phyloP scores from a whole-genome alignment of 2,329 filamentous ascomycete species.

The Ophiostoma ulmi region DNA sequence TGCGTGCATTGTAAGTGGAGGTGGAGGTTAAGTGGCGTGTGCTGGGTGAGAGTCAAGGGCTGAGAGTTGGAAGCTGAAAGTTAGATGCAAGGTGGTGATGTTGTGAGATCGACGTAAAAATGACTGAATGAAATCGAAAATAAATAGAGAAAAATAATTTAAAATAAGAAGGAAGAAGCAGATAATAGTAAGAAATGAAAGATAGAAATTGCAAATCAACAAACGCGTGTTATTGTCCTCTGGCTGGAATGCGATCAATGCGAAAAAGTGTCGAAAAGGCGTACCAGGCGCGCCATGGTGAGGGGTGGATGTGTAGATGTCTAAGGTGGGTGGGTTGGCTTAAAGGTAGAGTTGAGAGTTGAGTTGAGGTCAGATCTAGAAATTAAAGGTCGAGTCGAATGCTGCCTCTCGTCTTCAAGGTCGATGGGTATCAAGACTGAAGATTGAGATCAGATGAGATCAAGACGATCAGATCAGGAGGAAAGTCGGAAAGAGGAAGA shows the following conservation, averaged over 20 bases:
- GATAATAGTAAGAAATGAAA: no score
- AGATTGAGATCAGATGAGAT: not conserved
- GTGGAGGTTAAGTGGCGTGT: not conserved
- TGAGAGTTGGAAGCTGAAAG: not conserved
- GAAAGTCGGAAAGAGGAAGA: no score
- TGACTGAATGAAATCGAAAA: not conserved
- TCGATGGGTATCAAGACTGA: not conserved
- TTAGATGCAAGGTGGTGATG: not conserved
- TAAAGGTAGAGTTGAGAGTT: no score
- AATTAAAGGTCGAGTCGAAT: no score
- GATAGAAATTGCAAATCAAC: not conserved
- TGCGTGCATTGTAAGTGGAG: conserved; percentile 18
- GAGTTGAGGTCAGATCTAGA: no score
- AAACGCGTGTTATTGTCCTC: conserved; percentile 2
- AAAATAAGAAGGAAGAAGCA: not conserved
- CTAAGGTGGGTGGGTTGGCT: not conserved
- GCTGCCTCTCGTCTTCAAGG: no score
- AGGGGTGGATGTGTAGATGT: not conserved
- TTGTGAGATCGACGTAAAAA: no score
- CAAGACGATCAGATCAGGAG: not conserved
- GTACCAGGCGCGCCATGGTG: conserved; percentile 21
- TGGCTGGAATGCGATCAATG: conserved; percentile 18
- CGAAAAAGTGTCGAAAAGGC: conserved; percentile 9
- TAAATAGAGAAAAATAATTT: not conserved
- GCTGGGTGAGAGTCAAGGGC: not conserved